Conservation (phyloP, 2,329 filamentous ascomycete species). For the Sarocladiaceae sp. region DNA sequence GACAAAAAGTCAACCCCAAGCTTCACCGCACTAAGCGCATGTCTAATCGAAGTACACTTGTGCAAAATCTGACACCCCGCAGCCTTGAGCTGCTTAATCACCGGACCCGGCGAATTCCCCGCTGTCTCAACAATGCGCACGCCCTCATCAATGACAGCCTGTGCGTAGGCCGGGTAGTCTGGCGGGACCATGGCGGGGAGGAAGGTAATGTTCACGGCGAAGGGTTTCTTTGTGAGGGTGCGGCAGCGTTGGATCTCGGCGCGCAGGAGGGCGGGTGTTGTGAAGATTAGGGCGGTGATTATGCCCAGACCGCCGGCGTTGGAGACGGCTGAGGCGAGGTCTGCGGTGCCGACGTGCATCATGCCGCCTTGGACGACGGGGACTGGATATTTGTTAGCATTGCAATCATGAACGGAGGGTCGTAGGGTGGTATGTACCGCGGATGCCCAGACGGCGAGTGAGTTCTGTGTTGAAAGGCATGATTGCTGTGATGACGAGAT, state of each 20-base stretch:
- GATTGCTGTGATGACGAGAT: constrained; percentile 6
- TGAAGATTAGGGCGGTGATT: constrained; percentile 86
- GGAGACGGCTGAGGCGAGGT: constrained; percentile 70
- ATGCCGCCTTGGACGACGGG: constrained; percentile 84
- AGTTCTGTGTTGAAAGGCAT: constrained; percentile 58
- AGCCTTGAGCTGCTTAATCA: constrained; percentile 84
- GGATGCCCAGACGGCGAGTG: constrained; percentile 54
- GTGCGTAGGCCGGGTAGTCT: constrained; percentile 87
- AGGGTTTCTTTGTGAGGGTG: constrained; percentile 72
- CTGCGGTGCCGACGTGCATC: constrained; percentile 81
- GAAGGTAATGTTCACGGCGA: constrained; percentile 93
- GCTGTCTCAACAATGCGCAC: constrained; percentile 90
- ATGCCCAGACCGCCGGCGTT: constrained; percentile 82
- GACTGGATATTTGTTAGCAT: constrained; percentile 40
- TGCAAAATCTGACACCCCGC: constrained; percentile 78
- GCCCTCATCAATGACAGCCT: constrained; percentile 89
- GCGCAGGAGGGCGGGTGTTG: constrained; percentile 84
- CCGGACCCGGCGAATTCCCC: constrained; percentile 80
- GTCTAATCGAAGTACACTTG: constrained; percentile 96
- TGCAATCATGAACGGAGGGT: background rate
- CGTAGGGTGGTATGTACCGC: constrained; percentile 25
- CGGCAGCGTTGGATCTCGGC: constrained; percentile 88
- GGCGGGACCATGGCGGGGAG: constrained; percentile 86
- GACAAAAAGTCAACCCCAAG: constrained; percentile 94
- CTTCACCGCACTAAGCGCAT: constrained; percentile 87